phyloP scores from a whole-genome alignment of 495 filamentous ascomycete genomes.

The Podospora sp. region DNA sequence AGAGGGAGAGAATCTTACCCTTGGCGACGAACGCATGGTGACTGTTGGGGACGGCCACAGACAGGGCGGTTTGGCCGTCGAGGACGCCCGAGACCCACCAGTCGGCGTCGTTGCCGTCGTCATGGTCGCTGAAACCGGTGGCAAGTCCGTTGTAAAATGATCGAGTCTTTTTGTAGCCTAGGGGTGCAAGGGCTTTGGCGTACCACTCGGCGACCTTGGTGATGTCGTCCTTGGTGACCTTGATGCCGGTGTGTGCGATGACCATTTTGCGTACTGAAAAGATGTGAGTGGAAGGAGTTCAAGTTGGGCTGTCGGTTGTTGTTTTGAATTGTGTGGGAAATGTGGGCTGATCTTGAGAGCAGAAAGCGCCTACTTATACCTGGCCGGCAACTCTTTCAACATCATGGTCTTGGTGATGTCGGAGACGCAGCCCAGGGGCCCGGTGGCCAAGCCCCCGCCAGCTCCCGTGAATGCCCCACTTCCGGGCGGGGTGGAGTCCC shows the following conservation, averaged over 20 bases:
- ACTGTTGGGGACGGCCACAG: neutral
- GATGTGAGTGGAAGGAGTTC: no score
- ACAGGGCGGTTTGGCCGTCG: neutral
- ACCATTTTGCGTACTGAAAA: slow-evolving; percentile 20
- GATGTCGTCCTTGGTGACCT: slow-evolving; percentile 15
- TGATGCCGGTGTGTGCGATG: slow-evolving; percentile 29
- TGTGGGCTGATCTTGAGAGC: no score
- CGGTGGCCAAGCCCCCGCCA: neutral
- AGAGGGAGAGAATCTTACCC: neutral
- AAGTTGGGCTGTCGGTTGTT: no score
- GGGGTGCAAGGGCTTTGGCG: slow-evolving; percentile 23
- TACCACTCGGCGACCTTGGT: slow-evolving; percentile 23
- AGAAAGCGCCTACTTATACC: no score
- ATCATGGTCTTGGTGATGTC: no score
- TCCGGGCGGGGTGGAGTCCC: neutral
- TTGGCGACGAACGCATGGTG: slow-evolving; percentile 1
- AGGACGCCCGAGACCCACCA: slow-evolving; percentile 23
- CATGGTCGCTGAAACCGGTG: slow-evolving; percentile 21
- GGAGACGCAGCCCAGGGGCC: no score
- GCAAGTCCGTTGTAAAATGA: slow-evolving; percentile 16
- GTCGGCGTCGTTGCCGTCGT: slow-evolving; percentile 15
- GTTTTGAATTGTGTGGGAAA: no score
- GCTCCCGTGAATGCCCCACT: neutral
- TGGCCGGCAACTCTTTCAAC: no score
- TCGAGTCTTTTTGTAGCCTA: slow-evolving; percentile 24